Percentiles rank a stretch among this genome's conserved stretches.
phyloP scores from a whole-genome alignment of 306 rosid genomes.

The Vigna nakashimae region DNA sequence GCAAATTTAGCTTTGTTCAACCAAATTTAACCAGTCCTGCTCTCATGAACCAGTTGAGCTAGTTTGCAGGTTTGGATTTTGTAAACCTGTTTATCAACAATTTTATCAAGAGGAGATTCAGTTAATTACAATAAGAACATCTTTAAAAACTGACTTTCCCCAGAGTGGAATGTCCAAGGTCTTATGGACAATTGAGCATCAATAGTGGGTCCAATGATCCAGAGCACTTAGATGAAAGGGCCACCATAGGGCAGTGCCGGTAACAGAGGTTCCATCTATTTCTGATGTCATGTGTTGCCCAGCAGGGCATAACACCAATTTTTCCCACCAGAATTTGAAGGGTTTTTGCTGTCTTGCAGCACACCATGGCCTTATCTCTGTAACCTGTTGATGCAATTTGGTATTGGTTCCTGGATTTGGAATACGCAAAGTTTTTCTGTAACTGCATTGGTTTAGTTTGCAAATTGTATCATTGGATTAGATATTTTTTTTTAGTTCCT shows the following conservation, averaged over 20 bases:
- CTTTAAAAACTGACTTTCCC: not conserved
- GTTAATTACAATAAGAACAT: not conserved
- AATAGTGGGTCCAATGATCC: not conserved
- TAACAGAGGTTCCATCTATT: not conserved
- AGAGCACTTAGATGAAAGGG: not conserved
- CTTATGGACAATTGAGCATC: not conserved
- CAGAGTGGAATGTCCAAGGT: not conserved
- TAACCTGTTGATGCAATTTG: too few species aligned
- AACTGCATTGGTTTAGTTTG: too few species aligned
- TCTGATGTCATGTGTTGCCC: not conserved
- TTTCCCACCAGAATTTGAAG: not conserved
- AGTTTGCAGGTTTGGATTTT: not conserved
- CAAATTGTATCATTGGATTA: too few species aligned
- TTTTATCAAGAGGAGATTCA: not conserved
- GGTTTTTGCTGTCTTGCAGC: too few species aligned
- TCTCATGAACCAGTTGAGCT: not conserved
- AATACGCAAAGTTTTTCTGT: too few species aligned
- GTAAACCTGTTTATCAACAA: not conserved
- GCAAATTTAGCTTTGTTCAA: not conserved
- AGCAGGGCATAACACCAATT: not conserved
- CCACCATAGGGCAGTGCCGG: not conserved
- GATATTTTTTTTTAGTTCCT: too few species aligned
- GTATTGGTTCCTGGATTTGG: too few species aligned
- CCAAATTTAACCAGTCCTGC: not conserved
- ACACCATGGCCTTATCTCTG: too few species aligned